Evolutionary conservation across 2,329 filamentous ascomycete genomes (phyloP).

Genomic region (Penicillium occitanis): DNA sequence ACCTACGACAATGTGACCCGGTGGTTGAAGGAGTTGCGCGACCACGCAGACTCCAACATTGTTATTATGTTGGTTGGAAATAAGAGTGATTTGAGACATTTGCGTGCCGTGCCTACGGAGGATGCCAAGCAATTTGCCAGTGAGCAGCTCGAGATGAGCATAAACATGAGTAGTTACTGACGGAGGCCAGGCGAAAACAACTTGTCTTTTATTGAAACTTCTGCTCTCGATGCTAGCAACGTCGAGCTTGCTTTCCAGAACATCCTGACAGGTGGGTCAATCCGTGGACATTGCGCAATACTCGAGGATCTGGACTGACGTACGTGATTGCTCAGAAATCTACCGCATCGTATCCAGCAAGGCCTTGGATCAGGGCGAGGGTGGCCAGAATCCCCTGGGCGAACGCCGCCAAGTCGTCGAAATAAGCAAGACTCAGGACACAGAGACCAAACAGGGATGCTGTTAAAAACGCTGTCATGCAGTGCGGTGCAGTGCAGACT

Average conservation of each 20-base stretch:
- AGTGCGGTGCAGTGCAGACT: slow-evolving; percentile 5
- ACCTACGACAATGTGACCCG: slow-evolving; percentile 98
- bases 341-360: slow-evolving; percentile 99
- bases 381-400: slow-evolving; percentile 73
- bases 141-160: slow-evolving; percentile 45
- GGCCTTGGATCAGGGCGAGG: slow-evolving; percentile 86
- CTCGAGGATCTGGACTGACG: slow-evolving; percentile 22
- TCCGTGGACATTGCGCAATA: slow-evolving; percentile 4
- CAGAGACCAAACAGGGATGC: slow-evolving; percentile 65
- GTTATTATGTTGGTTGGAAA: slow-evolving; percentile 99
- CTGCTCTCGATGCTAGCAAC: slow-evolving; percentile 96
- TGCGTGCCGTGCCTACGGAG: slow-evolving; percentile 94
- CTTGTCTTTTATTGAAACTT: slow-evolving; percentile 98
- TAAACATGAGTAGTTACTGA: slow-evolving; percentile 15
- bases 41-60: slow-evolving; percentile 97
- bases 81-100: slow-evolving; percentile 99
- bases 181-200: slow-evolving; percentile 81
- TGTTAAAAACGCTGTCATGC: slow-evolving; percentile 33
- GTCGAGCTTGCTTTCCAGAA: slow-evolving; percentile 99
- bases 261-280: slow-evolving; percentile 85
- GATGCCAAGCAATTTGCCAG: slow-evolving; percentile 98
- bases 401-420: slow-evolving; percentile 77
- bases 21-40: slow-evolving; percentile 97
- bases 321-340: slow-evolving; percentile 66
- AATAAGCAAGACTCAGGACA: slow-evolving; percentile 80